Evolutionary conservation across 129 eudicot species (phyloP).

Genomic region (Artemisia argyi): DNA sequence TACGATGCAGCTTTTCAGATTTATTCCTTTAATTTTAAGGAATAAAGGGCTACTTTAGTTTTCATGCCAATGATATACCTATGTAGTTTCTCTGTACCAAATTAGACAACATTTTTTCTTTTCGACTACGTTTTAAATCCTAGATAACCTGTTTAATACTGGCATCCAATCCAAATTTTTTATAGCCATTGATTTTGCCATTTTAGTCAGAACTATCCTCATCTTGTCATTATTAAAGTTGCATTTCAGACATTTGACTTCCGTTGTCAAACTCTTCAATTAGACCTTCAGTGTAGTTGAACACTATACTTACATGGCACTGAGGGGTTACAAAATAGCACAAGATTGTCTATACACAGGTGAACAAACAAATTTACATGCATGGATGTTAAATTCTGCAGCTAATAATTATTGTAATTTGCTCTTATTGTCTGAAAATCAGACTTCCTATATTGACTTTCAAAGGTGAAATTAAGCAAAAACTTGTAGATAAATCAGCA

Average conservation of each 20-base stretch:
- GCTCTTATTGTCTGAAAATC: not conserved
- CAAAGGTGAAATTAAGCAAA: not conserved
- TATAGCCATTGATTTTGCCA: not conserved
- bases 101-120: too few species aligned
- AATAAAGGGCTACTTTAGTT: too few species aligned
- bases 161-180: not conserved
- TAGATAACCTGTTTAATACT: not conserved
- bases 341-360: not conserved
- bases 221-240: not conserved
- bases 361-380: not conserved
- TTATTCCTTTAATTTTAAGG: too few species aligned
- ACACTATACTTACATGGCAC: not conserved
- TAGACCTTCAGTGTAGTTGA: not conserved
- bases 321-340: not conserved
- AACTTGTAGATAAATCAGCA: not conserved
- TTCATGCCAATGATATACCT: too few species aligned
- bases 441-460: not conserved
- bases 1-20: too few species aligned
- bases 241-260: not conserved
- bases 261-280: not conserved
- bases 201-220: not conserved
- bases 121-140: not conserved
- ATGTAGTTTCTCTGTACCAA: too few species aligned
- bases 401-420: not conserved
- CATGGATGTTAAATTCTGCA: not conserved